Percentiles rank a stretch among this genome's conserved stretches.
These are phyloP conservation scores for Cordyceps cateniannulata DNA, from an alignment of 2,329 filamentous ascomycete species.

Conservation along the genomic window DNA sequence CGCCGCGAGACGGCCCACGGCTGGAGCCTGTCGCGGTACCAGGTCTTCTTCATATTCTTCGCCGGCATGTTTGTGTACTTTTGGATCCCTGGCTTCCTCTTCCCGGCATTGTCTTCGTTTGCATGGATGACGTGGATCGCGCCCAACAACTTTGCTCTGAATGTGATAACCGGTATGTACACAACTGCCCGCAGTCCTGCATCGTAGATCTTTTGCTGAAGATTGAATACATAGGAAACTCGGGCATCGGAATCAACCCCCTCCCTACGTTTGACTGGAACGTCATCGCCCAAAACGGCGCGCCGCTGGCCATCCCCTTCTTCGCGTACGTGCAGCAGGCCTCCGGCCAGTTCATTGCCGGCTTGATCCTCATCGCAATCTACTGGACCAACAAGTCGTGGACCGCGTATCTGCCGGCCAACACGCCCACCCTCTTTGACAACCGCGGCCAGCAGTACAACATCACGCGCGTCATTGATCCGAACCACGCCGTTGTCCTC, in stretches of 20 bases:
- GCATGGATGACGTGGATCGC: conserved; percentile 43
- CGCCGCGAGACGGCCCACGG: conserved; percentile 31
- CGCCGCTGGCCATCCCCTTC: conserved; percentile 5
- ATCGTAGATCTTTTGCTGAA: no score
- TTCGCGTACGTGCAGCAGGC: conserved; percentile 2
- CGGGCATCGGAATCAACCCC: conserved; percentile 1
- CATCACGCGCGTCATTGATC: conserved; percentile 37
- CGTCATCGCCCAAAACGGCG: not conserved
- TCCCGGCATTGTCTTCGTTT: conserved; percentile 34
- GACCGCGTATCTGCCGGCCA: conserved; percentile 41
- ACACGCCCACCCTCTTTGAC: conserved; percentile 38
- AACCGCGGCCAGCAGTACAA: conserved; percentile 36
- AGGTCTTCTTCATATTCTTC: conserved; percentile 32
- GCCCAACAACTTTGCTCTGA: conserved; percentile 33
- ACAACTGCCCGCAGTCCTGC: not conserved
- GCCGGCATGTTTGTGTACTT: conserved; percentile 36
- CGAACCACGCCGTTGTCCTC: conserved; percentile 23
- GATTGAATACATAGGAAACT: not conserved
- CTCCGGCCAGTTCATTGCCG: not conserved
- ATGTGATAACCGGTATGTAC: conserved; percentile 13
- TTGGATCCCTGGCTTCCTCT: conserved; percentile 38
- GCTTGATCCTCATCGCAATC: not conserved
- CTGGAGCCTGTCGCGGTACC: conserved; percentile 34
- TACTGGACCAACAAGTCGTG: conserved; percentile 32
- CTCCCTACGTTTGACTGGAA: conserved; percentile 11